These are phyloP conservation scores for Pseudogymnoascus sp. DNA, from an alignment of 2,329 filamentous ascomycete genomes.

Conservation along the genomic window DNA sequence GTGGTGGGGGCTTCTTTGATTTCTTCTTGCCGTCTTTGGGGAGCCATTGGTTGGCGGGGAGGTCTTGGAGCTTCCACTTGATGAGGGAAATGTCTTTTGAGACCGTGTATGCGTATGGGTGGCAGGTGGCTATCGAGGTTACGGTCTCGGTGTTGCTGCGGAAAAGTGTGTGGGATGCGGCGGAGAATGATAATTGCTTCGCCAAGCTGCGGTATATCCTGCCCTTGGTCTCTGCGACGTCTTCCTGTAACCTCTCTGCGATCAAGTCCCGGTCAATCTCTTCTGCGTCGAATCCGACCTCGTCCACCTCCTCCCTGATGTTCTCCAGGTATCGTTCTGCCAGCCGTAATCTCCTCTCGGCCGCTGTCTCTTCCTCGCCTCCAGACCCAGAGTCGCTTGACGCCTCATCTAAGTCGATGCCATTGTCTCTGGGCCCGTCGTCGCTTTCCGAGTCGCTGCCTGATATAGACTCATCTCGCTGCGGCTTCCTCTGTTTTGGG, in stretches of 20 bases:
- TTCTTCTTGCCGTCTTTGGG: slow-evolving; percentile 44
- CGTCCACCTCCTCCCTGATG: slow-evolving; percentile 73
- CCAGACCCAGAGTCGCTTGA: slow-evolving; percentile 48
- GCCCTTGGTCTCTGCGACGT: slow-evolving; percentile 86
- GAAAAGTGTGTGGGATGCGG: slow-evolving; percentile 63
- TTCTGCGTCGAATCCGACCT: slow-evolving; percentile 83
- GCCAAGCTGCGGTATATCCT: slow-evolving; percentile 78
- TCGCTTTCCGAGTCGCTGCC: slow-evolving; percentile 71
- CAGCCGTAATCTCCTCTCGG: slow-evolving; percentile 75
- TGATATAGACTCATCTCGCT: slow-evolving; percentile 64
- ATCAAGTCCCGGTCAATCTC: slow-evolving; percentile 91
- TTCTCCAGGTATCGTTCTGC: slow-evolving; percentile 92
- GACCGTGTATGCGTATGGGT: slow-evolving; percentile 79
- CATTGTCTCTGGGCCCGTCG: slow-evolving; percentile 38
- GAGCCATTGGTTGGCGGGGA: slow-evolving; percentile 51
- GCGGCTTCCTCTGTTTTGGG: slow-evolving; percentile 32
- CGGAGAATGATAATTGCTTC: slow-evolving; percentile 59
- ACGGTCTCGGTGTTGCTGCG: slow-evolving; percentile 69
- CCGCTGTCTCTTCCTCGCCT: slow-evolving; percentile 79
- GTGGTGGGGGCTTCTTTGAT: slow-evolving; percentile 49
- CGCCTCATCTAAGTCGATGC: slow-evolving; percentile 37
- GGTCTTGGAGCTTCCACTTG: slow-evolving; percentile 78
- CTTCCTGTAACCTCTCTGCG: slow-evolving; percentile 81
- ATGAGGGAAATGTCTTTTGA: slow-evolving; percentile 77
- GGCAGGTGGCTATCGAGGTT: slow-evolving; percentile 70